Evolutionary conservation across 2,329 filamentous ascomycete genomes (phyloP).

Genomic region (Venturia carpophila): DNA sequence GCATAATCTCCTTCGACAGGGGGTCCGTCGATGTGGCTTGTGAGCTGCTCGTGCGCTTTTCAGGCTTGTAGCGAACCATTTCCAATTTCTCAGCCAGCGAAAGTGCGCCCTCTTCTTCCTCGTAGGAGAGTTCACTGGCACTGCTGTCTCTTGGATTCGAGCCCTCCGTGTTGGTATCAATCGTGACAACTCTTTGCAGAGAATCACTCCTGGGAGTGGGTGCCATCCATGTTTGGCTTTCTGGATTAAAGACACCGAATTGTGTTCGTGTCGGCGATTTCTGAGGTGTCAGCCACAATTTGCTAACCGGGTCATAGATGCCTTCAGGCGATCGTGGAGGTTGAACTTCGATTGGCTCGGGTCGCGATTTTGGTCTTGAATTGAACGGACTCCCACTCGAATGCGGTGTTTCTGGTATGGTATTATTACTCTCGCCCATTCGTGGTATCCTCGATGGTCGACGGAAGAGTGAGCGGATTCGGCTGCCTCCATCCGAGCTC

Average conservation of each 20-base stretch:
- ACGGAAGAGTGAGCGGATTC: background rate
- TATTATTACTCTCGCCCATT: background rate
- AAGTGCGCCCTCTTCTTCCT: slow-evolving; percentile 1
- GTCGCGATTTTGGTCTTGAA: background rate
- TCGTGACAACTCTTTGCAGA: background rate
- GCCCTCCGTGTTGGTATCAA: background rate
- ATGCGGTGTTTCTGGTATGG: background rate
- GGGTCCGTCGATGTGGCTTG: background rate
- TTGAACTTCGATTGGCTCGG: background rate
- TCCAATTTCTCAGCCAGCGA: background rate
- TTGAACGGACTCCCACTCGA: background rate
- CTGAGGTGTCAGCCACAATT: slow-evolving; percentile 7
- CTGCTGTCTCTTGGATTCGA: background rate
- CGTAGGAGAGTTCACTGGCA: background rate
- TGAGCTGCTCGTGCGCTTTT: background rate
- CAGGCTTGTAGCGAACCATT: background rate
- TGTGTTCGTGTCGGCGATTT: background rate
- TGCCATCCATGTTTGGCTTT: background rate
- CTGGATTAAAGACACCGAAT: slow-evolving; percentile 4
- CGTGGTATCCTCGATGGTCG: background rate
- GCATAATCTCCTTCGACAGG: background rate
- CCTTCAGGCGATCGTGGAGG: background rate
- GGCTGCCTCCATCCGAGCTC: background rate
- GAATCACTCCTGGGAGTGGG: background rate
- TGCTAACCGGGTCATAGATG: slow-evolving; percentile 5